These are phyloP conservation scores for Gossypium thurberi DNA, from an alignment of 345 rosid species.

Conservation along the genomic window DNA sequence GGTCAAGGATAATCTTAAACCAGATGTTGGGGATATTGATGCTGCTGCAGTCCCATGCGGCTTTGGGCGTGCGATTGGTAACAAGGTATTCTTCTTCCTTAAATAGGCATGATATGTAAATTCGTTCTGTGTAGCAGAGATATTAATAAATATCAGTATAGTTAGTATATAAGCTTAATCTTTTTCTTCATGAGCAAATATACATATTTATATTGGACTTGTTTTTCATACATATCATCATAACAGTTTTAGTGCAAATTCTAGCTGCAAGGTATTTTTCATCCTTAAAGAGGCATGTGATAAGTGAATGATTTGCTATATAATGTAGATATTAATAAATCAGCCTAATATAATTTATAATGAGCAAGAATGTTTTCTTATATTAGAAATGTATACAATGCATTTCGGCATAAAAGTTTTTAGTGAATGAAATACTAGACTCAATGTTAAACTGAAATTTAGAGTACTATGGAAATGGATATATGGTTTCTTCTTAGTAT, in stretches of 20 bases:
- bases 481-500: neutral
- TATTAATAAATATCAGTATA: neutral
- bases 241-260: neutral
- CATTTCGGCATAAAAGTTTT: neutral
- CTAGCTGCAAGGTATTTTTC: slow-evolving; percentile 38
- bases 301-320: neutral
- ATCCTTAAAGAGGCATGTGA: neutral
- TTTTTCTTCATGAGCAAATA: neutral
- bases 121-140: neutral
- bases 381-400: neutral
- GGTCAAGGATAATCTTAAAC: slow-evolving; percentile 55
- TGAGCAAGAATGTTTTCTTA: neutral
- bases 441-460: neutral
- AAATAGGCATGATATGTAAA: neutral
- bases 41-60: slow-evolving; percentile 90
- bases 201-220: neutral
- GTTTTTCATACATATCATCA: neutral
- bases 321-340: neutral
- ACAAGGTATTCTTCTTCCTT: slow-evolving; percentile 42
- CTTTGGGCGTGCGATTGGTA: slow-evolving; percentile 80
- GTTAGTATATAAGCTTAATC: neutral
- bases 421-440: neutral
- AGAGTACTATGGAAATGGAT: neutral
- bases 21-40: slow-evolving; percentile 70
- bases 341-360: neutral